Evolutionary conservation across 2,329 filamentous ascomycete genomes (phyloP), one percentile per base, ranked within the genome.

Genomic region (Ampelomyces quisqualis): DNA sequence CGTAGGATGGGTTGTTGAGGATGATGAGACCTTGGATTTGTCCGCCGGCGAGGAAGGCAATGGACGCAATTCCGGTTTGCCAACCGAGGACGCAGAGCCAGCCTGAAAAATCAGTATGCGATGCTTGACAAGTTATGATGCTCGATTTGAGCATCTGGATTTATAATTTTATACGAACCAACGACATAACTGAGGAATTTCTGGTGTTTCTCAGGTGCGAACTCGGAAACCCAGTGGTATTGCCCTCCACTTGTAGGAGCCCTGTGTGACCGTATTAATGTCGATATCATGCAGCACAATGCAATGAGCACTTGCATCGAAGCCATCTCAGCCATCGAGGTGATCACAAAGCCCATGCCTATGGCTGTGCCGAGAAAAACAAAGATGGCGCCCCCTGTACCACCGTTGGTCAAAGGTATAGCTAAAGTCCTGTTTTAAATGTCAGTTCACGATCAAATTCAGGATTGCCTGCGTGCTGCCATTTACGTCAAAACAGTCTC

Each of bases 81-180:
- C 69, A 71, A 8, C 68, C 70, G 3, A 70, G 47, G 0, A 70
- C 66, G 26, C 65, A 67, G 3, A 71, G 58, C 72, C 71, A 74
- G 7, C 71, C 71, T 45, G 28, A 2, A n/a, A n/a, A n/a, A n/a
- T n/a, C n/a, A n/a, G n/a, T n/a, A n/a, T n/a, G n/a, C n/a, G n/a
- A n/a, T n/a, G n/a, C n/a, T n/a, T n/a, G 17, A 11, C 11, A 23
- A 22, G 24, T 44, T 23, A 38, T n/a, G n/a, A n/a, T n/a, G 22
- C 10, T 8, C 7, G 14, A 13, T 5, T 6, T 20, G 10, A 4
- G 31, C 9, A n/a, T 8, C 19, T 17, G 11, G 13, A n/a, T 14
- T 9, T 20, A 4, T 5, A 20, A 14, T 7, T 27, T 11, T 4
- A 7, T 5, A 42, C 45, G 34, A 18, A 49, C 49, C 49, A 24